Evolutionary conservation across 192 early-diverging fungal genomes (phyloP).

Genomic region (Neocallimastix lanati): DNA sequence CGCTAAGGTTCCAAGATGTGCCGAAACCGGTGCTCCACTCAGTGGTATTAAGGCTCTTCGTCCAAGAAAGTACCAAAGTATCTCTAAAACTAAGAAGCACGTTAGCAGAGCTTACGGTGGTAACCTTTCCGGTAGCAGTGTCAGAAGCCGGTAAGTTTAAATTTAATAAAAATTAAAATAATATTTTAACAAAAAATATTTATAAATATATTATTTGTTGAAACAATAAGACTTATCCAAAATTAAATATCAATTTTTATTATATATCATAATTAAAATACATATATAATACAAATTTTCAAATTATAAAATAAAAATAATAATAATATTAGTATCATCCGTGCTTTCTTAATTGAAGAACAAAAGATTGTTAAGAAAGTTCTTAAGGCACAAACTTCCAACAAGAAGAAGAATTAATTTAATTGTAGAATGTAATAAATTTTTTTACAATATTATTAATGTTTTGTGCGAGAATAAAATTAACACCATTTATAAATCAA

Average conservation of each 20-base stretch:
- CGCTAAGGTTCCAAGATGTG: conserved; percentile 80
- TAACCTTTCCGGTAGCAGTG: conserved; percentile 79
- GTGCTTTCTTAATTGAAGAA: conserved; percentile 98
- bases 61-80: conserved; percentile 71
- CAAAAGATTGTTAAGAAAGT: conserved; percentile 99
- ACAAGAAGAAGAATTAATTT: neutral
- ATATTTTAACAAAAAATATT: too few relatives aligned
- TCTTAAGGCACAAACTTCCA: conserved; percentile 44
- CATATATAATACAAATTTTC: too few relatives aligned
- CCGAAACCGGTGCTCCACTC: conserved; percentile 83
- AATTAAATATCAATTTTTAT: too few relatives aligned
- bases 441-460: too few relatives aligned
- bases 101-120: conserved; percentile 95
- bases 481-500: neutral
- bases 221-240: too few relatives aligned
- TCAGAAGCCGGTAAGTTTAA: conserved; percentile 33
- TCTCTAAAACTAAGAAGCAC: conserved; percentile 83
- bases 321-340: conserved; percentile 64
- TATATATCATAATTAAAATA: too few relatives aligned
- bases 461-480: neutral
- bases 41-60: conserved; percentile 83
- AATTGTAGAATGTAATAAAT: neutral
- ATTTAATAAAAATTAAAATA: too few relatives aligned
- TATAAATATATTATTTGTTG: too few relatives aligned
- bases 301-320: too few relatives aligned